phyloP scores from a whole-genome alignment of 164 flowering plant genomes.

The Umbilicus rupestris region DNA sequence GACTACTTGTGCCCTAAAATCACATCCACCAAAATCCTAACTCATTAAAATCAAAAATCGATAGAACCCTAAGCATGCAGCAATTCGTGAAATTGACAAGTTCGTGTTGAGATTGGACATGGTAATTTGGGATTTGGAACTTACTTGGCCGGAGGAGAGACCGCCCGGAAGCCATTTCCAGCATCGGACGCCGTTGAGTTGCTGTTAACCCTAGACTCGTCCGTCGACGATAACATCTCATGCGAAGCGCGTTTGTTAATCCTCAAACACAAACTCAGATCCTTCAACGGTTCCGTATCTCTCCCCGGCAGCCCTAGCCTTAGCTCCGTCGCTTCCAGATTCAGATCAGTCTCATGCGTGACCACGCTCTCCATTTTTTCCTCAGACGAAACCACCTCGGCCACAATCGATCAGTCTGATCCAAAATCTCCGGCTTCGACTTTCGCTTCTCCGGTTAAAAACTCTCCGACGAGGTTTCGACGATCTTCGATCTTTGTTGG shows the following conservation, averaged over 20 bases:
- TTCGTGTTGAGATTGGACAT: background rate
- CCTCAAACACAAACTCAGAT: slow-evolving; percentile 5
- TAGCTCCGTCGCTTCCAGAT: slow-evolving; percentile 28
- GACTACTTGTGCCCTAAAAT: slow-evolving; percentile 55
- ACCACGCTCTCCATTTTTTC: slow-evolving; percentile 13
- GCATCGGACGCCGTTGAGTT: slow-evolving; percentile 11
- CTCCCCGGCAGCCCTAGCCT: slow-evolving; percentile 31
- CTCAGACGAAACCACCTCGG: background rate
- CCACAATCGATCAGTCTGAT: background rate
- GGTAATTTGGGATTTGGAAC: background rate
- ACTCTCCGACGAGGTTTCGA: background rate
- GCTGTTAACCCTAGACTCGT: slow-evolving; percentile 13
- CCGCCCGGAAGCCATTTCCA: slow-evolving; percentile 1
- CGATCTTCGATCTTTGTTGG: background rate
- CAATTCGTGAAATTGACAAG: background rate
- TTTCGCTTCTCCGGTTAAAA: background rate
- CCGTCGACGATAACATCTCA: slow-evolving; percentile 13
- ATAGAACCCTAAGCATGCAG: background rate
- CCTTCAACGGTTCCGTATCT: slow-evolving; percentile 13
- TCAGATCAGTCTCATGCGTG: slow-evolving; percentile 16
- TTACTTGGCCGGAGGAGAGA: slow-evolving; percentile 31
- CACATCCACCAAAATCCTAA: background rate
- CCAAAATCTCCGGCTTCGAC: background rate
- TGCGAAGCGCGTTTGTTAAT: slow-evolving; percentile 24
- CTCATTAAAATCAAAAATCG: background rate